Conservation (phyloP, 1,284 basidiomycete genomes). For the Filobasidium uniguttulatum region DNA sequence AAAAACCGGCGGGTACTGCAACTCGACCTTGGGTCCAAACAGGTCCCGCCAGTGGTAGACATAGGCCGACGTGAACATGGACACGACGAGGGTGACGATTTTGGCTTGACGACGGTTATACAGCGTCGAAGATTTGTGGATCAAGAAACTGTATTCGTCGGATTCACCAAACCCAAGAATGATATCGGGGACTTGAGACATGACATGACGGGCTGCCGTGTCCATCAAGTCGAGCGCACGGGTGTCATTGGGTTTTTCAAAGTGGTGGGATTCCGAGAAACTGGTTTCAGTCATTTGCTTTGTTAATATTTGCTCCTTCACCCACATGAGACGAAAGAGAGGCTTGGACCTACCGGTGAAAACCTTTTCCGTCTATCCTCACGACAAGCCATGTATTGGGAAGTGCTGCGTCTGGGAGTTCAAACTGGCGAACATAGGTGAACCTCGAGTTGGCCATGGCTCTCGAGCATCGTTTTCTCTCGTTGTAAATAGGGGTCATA, state of each 20-base stretch:
- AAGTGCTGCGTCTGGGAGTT: conserved; percentile 72
- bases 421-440: conserved; percentile 80
- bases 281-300: conserved; percentile 36
- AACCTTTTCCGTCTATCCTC: conserved; percentile 84
- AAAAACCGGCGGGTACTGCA: conserved; percentile 77
- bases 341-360: conserved; percentile 71
- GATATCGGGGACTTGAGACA: conserved; percentile 70
- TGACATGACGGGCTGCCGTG: conserved; percentile 63
- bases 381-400: conserved; percentile 75
- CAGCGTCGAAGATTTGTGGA: conserved; percentile 57
- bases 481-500: no score
- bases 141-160: conserved; percentile 90
- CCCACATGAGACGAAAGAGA: not conserved
- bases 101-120: conserved; percentile 82
- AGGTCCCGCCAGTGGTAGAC: conserved; percentile 71
- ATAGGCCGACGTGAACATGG: conserved; percentile 84
- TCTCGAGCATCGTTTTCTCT: no score
- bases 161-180: conserved; percentile 86
- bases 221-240: conserved; percentile 86
- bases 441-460: conserved; percentile 82
- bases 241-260: conserved; percentile 82
- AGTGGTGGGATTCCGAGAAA: conserved; percentile 69
- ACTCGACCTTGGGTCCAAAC: conserved; percentile 51
- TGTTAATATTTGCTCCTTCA: no score
- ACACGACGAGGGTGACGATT: conserved; percentile 75